phyloP scores from a whole-genome alignment of 106 monocot genomes.

The Apostasia ramifera region DNA sequence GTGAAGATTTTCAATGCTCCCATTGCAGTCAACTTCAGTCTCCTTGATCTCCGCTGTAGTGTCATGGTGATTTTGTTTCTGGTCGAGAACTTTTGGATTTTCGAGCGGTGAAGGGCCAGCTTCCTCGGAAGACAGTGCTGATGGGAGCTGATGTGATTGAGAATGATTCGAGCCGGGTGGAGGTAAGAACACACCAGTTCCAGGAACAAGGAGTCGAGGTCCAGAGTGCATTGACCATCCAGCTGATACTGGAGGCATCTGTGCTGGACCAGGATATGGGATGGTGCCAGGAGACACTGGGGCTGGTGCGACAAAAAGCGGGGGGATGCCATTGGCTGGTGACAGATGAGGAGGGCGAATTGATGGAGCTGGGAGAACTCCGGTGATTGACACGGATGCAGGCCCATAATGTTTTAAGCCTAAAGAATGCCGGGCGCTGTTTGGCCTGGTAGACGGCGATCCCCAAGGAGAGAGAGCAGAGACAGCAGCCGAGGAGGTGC shows the following conservation, averaged over 20 bases:
- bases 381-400: constrained; percentile 18
- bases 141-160: not conserved
- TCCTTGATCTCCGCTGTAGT: not conserved
- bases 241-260: constrained; percentile 19
- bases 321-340: constrained; percentile 18
- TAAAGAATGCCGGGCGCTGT: constrained; percentile 16
- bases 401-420: constrained; percentile 31
- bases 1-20: not conserved
- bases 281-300: constrained; percentile 14
- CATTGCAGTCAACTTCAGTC: constrained; percentile 1
- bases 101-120: not conserved
- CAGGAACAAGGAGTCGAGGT: constrained; percentile 35
- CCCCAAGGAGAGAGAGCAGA: constrained; percentile 7
- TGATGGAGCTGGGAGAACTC: constrained; percentile 26
- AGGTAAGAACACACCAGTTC: constrained; percentile 68
- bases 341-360: constrained; percentile 16
- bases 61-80: not conserved
- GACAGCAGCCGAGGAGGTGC: not conserved
- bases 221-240: constrained; percentile 27
- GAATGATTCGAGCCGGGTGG: constrained; percentile 26
- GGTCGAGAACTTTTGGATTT: not conserved
- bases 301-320: constrained; percentile 30
- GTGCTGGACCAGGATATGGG: constrained; percentile 18
- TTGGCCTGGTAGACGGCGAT: constrained; percentile 11
- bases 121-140: not conserved